Evolutionary conservation across 805 yeast species (phyloP), one percentile per base, ranked within the genome.

Genomic region (Metschnikowia koreensis): DNA sequence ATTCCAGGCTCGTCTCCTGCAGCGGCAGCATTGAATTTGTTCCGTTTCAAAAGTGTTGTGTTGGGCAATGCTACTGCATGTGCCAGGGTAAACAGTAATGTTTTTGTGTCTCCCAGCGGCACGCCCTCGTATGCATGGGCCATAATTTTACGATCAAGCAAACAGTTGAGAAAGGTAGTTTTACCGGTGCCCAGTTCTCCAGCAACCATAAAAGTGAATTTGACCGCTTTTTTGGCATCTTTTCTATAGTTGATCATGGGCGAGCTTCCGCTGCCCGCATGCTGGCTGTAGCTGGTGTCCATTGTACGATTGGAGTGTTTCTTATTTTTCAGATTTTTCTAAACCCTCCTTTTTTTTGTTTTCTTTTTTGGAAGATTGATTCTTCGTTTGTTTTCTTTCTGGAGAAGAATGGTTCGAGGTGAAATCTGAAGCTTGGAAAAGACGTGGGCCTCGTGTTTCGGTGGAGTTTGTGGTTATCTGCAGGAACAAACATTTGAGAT

Each of bases 151-250:
- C 83, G 81, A 63, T 83, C 87, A 54, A 87, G 66, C 46, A 87
- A 65, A 41, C 87, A 78, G 62, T 87, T 87, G 54, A 87, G 74
- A 62, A 87, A 87, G 0, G 93, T 83, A 17, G 92, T 81, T 64
- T 87, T 87, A 10, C 96, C 96, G 0, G 89, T 80, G 15, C 93
- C 93, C 55, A 83, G 78, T 44, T 81, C 81, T 16, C 96, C 96
- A 26, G 84, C 82, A 15, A 86, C 78, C 82, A 87, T 77, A 60
- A 87, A 73, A 38, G 91, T 83, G 71, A 87, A 87, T 56, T 86
- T 82, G 62, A 86, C 77, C 38, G 89, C 91, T 61, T 87, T 83
- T 62, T 81, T 84, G 57, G 82, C 80, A 60, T 87, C 92, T 64
- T 83, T 86, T 50, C 84, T 76, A 57, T 86, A 74, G 60, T 74